Percentiles rank a stretch among this genome's conserved stretches.
Conservation (phyloP, 2,329 filamentous ascomycete species). For the Colletotrichum spinosum region DNA sequence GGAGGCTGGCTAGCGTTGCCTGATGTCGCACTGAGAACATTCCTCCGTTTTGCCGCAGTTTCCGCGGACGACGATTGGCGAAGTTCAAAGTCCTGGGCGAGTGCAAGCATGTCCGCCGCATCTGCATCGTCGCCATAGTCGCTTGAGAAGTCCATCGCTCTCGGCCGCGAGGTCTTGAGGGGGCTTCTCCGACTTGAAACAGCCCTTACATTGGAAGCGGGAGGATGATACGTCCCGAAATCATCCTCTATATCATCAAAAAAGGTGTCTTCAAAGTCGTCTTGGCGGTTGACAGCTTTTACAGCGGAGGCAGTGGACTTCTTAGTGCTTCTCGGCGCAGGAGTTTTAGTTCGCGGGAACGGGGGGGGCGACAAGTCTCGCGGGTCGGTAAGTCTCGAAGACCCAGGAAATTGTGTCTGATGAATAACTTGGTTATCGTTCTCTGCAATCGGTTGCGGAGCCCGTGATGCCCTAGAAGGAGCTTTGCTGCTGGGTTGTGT, state of each 20-base stretch:
- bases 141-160: constrained; percentile 51
- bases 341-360: constrained; percentile 37
- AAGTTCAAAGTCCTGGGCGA: constrained; percentile 63
- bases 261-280: constrained; percentile 49
- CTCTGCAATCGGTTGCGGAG: constrained; percentile 40
- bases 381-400: constrained; percentile 31
- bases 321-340: not conserved
- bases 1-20: constrained; percentile 54
- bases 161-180: constrained; percentile 33
- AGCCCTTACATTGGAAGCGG: constrained; percentile 7
- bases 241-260: constrained; percentile 43
- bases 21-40: constrained; percentile 60
- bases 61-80: constrained; percentile 49
- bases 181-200: constrained; percentile 17
- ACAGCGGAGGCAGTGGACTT: constrained; percentile 1
- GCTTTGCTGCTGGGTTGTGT: constrained; percentile 43
- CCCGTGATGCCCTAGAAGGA: constrained; percentile 1
- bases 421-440: constrained; percentile 61
- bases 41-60: constrained; percentile 44
- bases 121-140: constrained; percentile 62
- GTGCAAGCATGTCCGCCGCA: constrained; percentile 60
- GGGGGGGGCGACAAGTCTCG: constrained; percentile 36
- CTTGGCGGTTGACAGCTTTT: not conserved
- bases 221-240: constrained; percentile 16
- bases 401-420: constrained; percentile 60